phyloP scores from a whole-genome alignment of 2,329 filamentous ascomycete species.

The Epichloe sibirici region DNA sequence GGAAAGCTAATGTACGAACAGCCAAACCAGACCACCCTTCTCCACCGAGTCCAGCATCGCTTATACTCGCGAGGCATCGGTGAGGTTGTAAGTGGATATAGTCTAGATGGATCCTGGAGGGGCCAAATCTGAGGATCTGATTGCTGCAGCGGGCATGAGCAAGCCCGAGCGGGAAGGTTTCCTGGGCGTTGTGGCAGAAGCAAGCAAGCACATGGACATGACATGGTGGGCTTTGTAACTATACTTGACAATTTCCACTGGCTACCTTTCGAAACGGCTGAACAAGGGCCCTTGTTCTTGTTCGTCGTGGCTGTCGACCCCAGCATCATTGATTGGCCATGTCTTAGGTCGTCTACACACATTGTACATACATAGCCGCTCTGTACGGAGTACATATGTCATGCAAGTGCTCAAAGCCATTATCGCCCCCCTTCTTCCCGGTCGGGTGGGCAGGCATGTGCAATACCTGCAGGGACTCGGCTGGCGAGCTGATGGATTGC shows the following conservation, averaged over 20 bases:
- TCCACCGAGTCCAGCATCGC: constrained; percentile 16
- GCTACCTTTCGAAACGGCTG: constrained; percentile 18
- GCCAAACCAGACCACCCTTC: constrained; percentile 11
- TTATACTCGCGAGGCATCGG: constrained; percentile 5
- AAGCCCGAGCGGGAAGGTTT: constrained; percentile 1
- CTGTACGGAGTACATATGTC: constrained; percentile 17
- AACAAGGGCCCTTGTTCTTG: constrained; percentile 15
- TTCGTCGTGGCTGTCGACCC: constrained; percentile 7
- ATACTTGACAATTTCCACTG: constrained; percentile 4
- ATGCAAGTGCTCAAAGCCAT: constrained; percentile 26
- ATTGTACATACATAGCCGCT: constrained; percentile 24
- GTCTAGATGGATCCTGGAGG: neutral
- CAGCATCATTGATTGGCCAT: constrained; percentile 18
- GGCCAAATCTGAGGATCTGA: constrained; percentile 3
- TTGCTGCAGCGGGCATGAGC: neutral
- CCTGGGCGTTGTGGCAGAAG: neutral
- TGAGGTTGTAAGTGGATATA: constrained; percentile 3
- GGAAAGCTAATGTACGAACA: constrained; percentile 23
- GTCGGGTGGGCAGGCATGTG: neutral
- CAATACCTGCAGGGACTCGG: constrained; percentile 17
- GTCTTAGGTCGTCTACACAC: constrained; percentile 15
- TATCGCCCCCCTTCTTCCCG: constrained; percentile 10
- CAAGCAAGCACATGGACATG: constrained; percentile 1
- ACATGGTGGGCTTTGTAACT: neutral
- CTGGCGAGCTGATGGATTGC: neutral